Conservation (phyloP, 257 asterid species). For the Rauvolfia tetraphylla region DNA sequence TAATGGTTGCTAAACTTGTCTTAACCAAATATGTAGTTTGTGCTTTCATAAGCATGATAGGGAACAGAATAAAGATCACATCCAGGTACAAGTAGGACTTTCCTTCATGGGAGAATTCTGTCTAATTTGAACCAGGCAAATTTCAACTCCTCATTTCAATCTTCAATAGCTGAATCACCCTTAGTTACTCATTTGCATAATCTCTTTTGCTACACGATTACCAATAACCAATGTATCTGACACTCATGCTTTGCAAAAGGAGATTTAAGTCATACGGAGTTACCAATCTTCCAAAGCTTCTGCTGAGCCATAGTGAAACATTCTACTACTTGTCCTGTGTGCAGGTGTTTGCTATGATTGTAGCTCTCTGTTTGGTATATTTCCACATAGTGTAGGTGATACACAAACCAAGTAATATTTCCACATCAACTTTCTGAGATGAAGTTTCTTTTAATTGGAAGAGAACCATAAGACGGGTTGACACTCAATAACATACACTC, state of each 20-base stretch:
- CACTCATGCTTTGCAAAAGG: background rate
- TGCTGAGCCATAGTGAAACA: background rate
- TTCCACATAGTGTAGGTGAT: background rate
- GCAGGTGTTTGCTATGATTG: background rate
- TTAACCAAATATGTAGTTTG: background rate
- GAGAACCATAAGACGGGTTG: background rate
- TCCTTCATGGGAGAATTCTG: background rate
- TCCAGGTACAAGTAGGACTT: background rate
- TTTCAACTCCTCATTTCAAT: background rate
- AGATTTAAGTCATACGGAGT: background rate
- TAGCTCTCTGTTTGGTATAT: background rate
- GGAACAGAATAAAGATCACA: background rate
- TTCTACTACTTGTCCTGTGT: background rate
- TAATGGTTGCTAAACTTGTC: constrained; percentile 5
- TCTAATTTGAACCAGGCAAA: background rate
- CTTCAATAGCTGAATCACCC: background rate
- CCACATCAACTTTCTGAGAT: background rate
- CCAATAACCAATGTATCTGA: background rate
- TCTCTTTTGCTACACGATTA: background rate
- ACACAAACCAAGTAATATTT: background rate
- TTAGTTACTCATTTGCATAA: background rate
- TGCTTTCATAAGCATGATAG: background rate
- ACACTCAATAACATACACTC: background rate
- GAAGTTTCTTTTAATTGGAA: background rate
- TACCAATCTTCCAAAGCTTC: background rate